A percentile compares a stretch with the other conserved stretches of the same genome.
These are phyloP conservation scores for Eutrema heterophyllum DNA, from an alignment of 345 rosid genomes.

Conservation along the genomic window DNA sequence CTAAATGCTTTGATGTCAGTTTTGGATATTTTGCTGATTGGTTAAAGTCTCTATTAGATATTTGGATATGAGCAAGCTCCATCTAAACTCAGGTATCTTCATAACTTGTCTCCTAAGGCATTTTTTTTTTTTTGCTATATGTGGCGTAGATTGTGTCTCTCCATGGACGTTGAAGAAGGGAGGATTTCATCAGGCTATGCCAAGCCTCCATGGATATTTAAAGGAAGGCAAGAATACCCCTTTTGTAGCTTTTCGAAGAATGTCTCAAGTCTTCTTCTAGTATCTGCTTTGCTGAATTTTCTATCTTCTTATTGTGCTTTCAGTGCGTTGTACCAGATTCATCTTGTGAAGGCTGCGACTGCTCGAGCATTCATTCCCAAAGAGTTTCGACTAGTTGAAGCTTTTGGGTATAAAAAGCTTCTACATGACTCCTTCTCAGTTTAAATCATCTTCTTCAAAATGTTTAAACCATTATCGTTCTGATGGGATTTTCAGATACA, in stretches of 20 bases:
- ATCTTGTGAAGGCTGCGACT: slow-evolving; percentile 84
- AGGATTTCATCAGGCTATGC: slow-evolving; percentile 56
- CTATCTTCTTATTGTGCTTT: slow-evolving; percentile 4
- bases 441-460: not conserved
- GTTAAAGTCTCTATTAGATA: not conserved
- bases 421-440: not conserved
- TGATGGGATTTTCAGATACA: slow-evolving; percentile 55
- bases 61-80: not conserved
- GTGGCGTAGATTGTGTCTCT: slow-evolving; percentile 2
- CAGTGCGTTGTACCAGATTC: slow-evolving; percentile 96
- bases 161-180: slow-evolving; percentile 49
- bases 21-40: not conserved
- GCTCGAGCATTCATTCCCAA: slow-evolving; percentile 83
- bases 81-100: not conserved
- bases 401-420: slow-evolving; percentile 56
- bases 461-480: slow-evolving; percentile 3
- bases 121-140: not conserved
- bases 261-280: not conserved
- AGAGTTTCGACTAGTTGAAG: slow-evolving; percentile 80
- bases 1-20: not conserved
- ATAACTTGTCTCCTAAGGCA: slow-evolving; percentile 26
- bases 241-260: not conserved
- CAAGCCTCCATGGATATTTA: slow-evolving; percentile 86
- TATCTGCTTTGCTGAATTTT: not conserved
- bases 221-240: slow-evolving; percentile 62